These are phyloP conservation scores for Pleurotus cornucopiae DNA, from an alignment of 768 basidiomycete genomes.

Conservation along the genomic window DNA sequence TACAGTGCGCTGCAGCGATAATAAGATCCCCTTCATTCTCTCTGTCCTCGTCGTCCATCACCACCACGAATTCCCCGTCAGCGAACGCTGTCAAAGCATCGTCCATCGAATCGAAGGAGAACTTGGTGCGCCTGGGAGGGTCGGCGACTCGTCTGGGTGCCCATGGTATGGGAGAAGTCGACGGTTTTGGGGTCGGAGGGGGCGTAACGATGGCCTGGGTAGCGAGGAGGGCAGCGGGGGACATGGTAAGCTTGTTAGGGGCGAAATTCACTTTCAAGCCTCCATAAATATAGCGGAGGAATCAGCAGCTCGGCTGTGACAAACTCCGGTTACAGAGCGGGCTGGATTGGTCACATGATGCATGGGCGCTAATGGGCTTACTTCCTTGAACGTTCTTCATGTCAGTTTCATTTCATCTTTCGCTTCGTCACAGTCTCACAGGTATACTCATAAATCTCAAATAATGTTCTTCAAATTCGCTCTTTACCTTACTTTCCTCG, in stretches of 20 bases:
- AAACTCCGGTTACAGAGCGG: background rate
- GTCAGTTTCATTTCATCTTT: background rate
- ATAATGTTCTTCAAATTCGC: background rate
- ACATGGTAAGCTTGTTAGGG: conserved; percentile 7
- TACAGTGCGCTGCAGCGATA: conserved; percentile 77
- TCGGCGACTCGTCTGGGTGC: conserved; percentile 28
- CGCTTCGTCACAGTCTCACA: background rate
- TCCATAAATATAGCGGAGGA: background rate
- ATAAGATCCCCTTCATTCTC: conserved; percentile 99
- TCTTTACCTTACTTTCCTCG: background rate
- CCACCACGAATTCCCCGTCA: conserved; percentile 87
- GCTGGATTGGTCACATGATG: conserved; percentile 1
- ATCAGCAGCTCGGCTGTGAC: conserved; percentile 6
- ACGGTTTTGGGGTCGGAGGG: conserved; percentile 15
- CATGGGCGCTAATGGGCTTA: background rate
- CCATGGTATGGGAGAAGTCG: conserved; percentile 21
- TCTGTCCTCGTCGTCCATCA: conserved; percentile 93
- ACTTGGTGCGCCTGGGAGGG: conserved; percentile 31
- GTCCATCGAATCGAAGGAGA: conserved; percentile 77
- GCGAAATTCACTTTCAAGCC: background rate
- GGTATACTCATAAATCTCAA: no score
- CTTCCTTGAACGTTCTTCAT: background rate
- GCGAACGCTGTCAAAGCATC: conserved; percentile 74
- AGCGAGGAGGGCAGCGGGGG: conserved; percentile 5
- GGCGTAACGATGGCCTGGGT: background rate